These are phyloP conservation scores for Phytophthora pseudosyringae DNA, from an alignment of 352 stramenopile species.

Conservation along the genomic window DNA sequence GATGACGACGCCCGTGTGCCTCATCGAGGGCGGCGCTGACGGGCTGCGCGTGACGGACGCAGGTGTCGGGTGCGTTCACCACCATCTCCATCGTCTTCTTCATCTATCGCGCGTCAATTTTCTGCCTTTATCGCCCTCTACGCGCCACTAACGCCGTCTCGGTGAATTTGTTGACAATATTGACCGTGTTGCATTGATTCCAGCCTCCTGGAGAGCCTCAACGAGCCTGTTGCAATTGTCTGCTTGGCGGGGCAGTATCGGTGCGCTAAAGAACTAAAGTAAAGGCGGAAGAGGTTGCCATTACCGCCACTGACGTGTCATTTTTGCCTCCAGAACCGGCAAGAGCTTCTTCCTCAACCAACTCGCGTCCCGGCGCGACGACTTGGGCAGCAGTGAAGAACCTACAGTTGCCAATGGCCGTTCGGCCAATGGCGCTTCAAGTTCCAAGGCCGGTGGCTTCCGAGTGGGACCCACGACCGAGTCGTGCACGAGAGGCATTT, in stretches of 20 bases:
- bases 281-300: not conserved
- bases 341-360: conserved; percentile 92
- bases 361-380: conserved; percentile 45
- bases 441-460: conserved; percentile 46
- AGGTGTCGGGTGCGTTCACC: conserved; percentile 47
- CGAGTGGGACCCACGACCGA: conserved; percentile 83
- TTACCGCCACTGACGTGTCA: not conserved
- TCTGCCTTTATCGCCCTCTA: not conserved
- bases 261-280: conserved; percentile 27
- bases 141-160: conserved; percentile 11
- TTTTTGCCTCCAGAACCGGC: conserved; percentile 57
- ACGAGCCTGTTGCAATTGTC: conserved; percentile 79
- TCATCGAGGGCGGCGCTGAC: conserved; percentile 59
- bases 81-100: not conserved
- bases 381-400: conserved; percentile 14
- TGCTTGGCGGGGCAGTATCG: conserved; percentile 84
- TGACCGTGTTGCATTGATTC: conserved; percentile 1
- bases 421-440: conserved; percentile 10
- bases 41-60: conserved; percentile 62
- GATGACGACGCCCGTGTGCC: conserved; percentile 58
- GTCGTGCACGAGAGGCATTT: conserved; percentile 87
- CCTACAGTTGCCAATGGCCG: conserved; percentile 17
- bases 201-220: conserved; percentile 67
- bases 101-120: not conserved
- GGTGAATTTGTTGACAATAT: conserved; percentile 7